Evolutionary conservation across 208 protist genomes (phyloP).

Genomic region (Entamoeba dispar): DNA sequence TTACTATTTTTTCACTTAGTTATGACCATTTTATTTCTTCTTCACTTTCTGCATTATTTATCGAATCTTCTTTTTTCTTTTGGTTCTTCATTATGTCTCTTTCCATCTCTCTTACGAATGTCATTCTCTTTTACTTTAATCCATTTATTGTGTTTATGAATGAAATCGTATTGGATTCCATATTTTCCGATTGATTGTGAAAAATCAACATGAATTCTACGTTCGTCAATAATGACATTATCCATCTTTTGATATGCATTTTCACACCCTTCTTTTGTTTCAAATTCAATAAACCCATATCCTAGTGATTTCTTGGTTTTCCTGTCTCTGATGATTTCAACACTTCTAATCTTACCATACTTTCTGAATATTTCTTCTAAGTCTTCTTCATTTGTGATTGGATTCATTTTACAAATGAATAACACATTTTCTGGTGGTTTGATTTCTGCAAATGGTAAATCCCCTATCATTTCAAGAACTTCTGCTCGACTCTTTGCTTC

Average conservation of each 20-base stretch:
- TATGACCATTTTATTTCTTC: too few species aligned
- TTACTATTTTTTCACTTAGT: too few species aligned
- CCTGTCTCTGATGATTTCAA: constrained; percentile 48
- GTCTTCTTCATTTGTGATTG: constrained; percentile 65
- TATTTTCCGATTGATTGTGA: constrained; percentile 16
- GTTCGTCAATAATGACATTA: constrained; percentile 82
- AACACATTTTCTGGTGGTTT: constrained; percentile 82
- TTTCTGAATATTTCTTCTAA: constrained; percentile 73
- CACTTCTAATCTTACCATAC: constrained; percentile 65
- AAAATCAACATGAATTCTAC: constrained; percentile 87
- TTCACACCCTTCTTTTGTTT: constrained; percentile 54
- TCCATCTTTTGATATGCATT: constrained; percentile 81
- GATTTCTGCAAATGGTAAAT: constrained; percentile 68
- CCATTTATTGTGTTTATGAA: neutral
- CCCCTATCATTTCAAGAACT: constrained; percentile 55
- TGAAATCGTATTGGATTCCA: neutral
- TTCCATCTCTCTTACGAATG: neutral
- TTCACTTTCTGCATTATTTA: too few species aligned
- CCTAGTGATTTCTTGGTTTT: constrained; percentile 55
- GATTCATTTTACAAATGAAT: constrained; percentile 93
- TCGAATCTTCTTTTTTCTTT: too few species aligned
- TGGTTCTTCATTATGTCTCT: too few species aligned
- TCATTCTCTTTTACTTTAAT: neutral
- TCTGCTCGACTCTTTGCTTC: neutral
- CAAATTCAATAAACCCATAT: constrained; percentile 93